Evolutionary conservation across 176 grass and related monocot genomes (phyloP), one percentile per base, ranked within the genome.

Genomic region (Melocanna baccifera): DNA sequence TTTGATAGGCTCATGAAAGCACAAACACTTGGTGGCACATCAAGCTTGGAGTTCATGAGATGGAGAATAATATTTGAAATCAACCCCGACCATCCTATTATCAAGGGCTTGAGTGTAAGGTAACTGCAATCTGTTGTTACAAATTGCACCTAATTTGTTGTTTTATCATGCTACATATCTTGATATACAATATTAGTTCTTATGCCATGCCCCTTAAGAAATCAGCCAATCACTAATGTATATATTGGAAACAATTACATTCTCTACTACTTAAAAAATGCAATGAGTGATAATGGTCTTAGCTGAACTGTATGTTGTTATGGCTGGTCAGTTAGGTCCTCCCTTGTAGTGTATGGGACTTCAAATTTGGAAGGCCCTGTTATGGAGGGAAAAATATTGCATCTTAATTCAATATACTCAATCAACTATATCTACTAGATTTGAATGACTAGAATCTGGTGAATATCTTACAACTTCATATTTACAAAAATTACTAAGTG

Each of bases 11-110:
- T 98, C 37, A 98, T 96, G 96, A 98, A 96, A 84, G 96, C 96
- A 76, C 96, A 98, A 70, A 98, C 96, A 45, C 96, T 98, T 69
- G 96, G 93, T 65, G 96, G 95, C 70, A 90, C 96, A 69, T 95
- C 93, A 79, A 98, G 86, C 81, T 86, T 95, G 58, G 96, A 95
- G 79, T 98, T 95, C 83, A 98, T 95, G 96, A 91, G 91, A 63
- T 93, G 93, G 55, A 90, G 96, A 88, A 92, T 91, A 63, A 98
- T 98, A 16, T 92, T 98, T 26, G 93, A 95, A 89, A 95, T 94
- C 28, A 98, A 98, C 22, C 89, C 96, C 0, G 87, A 95, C 28
- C 96, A 95, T 80, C 91, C 91, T 61, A 98, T 98, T 39, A 46
- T 95, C 69, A 98, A 98, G 67, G 96, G 94, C 64, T 89, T 98